Percentiles rank a stretch among this genome's conserved stretches.
Conservation (phyloP, 345 rosid genomes). For the Eucalyptus coolabah region DNA sequence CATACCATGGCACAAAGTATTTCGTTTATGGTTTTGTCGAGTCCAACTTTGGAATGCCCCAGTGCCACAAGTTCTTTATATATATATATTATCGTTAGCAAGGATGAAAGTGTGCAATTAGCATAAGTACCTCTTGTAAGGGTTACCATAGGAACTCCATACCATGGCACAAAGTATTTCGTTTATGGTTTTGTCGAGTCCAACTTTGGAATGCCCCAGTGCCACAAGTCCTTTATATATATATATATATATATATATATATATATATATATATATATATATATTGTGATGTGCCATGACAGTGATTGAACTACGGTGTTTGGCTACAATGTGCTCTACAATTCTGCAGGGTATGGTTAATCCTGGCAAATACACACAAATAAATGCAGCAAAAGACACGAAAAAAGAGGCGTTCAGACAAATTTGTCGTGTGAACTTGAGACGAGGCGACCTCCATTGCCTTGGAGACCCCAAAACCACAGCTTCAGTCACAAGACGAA, state of each 20-base stretch:
- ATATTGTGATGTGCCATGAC: not conserved
- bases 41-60: not conserved
- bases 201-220: no score
- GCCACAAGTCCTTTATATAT: no score
- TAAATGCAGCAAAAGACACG: not conserved
- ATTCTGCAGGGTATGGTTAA: not conserved
- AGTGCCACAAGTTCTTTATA: not conserved
- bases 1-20: not conserved
- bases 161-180: no score
- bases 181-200: no score
- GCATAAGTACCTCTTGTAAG: no score
- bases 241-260: no score
- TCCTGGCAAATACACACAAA: not conserved
- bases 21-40: not conserved
- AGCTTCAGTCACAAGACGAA: not conserved
- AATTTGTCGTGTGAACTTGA: not conserved
- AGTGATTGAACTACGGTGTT: not conserved
- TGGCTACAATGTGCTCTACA: not conserved
- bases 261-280: no score
- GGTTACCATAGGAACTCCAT: no score
- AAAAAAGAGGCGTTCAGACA: not conserved
- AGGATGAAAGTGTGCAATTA: no score
- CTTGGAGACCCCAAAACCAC: not conserved
- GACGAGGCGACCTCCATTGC: not conserved
- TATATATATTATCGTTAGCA: no score